A percentile compares a stretch with the other conserved stretches of the same genome.
Conservation (phyloP, 805 yeast species). For the Clavispora carvajalis region DNA sequence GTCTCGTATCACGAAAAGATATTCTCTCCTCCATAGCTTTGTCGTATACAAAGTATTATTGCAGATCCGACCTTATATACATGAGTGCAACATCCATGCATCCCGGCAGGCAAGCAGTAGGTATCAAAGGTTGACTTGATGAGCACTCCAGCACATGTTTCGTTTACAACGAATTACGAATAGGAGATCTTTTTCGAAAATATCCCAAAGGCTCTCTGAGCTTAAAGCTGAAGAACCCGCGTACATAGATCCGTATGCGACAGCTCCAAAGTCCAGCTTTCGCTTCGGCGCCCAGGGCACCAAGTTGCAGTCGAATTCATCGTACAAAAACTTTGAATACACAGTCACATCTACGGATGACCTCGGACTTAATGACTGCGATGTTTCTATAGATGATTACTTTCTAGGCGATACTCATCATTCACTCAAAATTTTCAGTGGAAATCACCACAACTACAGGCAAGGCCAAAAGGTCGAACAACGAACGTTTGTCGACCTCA, state of each 20-base stretch:
- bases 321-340: slow-evolving; percentile 6
- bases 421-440: slow-evolving; percentile 32
- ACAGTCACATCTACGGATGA: slow-evolving; percentile 6
- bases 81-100: no score
- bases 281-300: background rate
- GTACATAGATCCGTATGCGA: slow-evolving; percentile 8
- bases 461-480: slow-evolving; percentile 33
- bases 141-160: background rate
- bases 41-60: no score
- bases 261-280: slow-evolving; percentile 8
- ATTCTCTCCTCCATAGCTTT: no score
- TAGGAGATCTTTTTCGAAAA: background rate
- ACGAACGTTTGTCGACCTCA: slow-evolving; percentile 41
- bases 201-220: background rate
- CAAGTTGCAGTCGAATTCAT: background rate
- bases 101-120: no score
- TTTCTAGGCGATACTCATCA: slow-evolving; percentile 38
- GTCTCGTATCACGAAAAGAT: no score
- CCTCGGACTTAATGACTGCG: slow-evolving; percentile 9
- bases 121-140: background rate
- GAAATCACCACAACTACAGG: slow-evolving; percentile 20
- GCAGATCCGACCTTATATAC: no score
- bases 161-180: background rate
- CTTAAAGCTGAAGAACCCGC: background rate
- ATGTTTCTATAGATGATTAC: slow-evolving; percentile 27